Conservation (phyloP, 345 rosid species). For the Nasturtium officinale region DNA sequence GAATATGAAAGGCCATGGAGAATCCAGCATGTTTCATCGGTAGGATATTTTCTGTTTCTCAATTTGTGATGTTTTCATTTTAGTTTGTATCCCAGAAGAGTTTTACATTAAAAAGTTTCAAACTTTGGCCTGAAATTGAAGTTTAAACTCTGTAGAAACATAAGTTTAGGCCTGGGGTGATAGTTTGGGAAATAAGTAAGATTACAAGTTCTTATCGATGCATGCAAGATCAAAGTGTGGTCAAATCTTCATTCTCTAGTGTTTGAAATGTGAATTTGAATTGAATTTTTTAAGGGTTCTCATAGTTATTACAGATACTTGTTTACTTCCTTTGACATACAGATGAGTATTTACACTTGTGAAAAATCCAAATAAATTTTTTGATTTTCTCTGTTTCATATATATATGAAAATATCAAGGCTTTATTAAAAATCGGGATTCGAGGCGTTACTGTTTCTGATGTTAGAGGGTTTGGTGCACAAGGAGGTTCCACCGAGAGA, state of each 20-base stretch:
- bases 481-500: conserved; percentile 86
- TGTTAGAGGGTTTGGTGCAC: conserved; percentile 87
- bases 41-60: conserved; percentile 41
- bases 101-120: background rate
- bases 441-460: conserved; percentile 90
- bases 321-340: background rate
- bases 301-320: background rate
- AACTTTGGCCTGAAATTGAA: conserved; percentile 18
- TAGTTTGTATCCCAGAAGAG: background rate
- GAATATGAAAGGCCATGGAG: conserved; percentile 75
- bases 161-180: background rate
- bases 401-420: conserved; percentile 43
- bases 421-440: conserved; percentile 73
- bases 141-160: background rate
- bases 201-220: conserved; percentile 18
- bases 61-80: background rate
- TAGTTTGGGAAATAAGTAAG: conserved; percentile 2
- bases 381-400: conserved; percentile 21
- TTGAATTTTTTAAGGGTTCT: background rate
- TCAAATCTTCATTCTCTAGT: background rate
- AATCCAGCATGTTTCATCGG: conserved; percentile 78
- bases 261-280: conserved; percentile 1
- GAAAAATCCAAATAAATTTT: conserved; percentile 9
- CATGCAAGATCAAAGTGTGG: conserved; percentile 17
- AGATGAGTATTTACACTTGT: background rate